Evolutionary conservation across 352 stramenopile species (phyloP).

Genomic region (Aphanomyces cochlioides): DNA sequence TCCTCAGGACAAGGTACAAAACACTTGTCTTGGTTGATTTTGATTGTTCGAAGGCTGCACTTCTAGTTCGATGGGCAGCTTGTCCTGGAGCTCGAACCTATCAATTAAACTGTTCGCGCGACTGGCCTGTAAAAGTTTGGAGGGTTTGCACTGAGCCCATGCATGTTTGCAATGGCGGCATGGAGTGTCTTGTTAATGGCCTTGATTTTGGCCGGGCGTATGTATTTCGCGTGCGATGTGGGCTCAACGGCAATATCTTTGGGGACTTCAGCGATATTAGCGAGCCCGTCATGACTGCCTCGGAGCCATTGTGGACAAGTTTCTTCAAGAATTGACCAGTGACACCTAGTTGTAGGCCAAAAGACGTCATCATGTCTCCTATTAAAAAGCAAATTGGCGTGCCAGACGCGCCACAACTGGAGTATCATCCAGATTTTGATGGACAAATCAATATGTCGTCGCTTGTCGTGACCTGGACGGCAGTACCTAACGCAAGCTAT

Average conservation of each 20-base stretch:
- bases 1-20: neutral
- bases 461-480: slow-evolving; percentile 1
- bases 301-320: neutral
- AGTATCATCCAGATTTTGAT: slow-evolving; percentile 6
- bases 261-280: slow-evolving; percentile 16
- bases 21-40: neutral
- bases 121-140: slow-evolving; percentile 25
- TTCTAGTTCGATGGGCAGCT: neutral
- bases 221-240: slow-evolving; percentile 20
- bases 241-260: neutral
- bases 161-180: neutral
- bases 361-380: neutral
- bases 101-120: slow-evolving; percentile 1
- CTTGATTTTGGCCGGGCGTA: slow-evolving; percentile 4
- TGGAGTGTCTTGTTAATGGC: neutral
- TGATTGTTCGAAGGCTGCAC: neutral
- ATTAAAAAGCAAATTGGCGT: too few relatives aligned
- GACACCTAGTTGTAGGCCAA: too few relatives aligned
- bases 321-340: too few relatives aligned
- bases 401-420: neutral
- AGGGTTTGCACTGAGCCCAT: neutral
- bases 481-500: neutral
- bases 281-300: neutral
- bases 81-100: neutral
- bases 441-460: neutral